Base-by-base conservation (phyloP, 2,329 filamentous ascomycete species). In the Trichophyton equinum region DNA sequence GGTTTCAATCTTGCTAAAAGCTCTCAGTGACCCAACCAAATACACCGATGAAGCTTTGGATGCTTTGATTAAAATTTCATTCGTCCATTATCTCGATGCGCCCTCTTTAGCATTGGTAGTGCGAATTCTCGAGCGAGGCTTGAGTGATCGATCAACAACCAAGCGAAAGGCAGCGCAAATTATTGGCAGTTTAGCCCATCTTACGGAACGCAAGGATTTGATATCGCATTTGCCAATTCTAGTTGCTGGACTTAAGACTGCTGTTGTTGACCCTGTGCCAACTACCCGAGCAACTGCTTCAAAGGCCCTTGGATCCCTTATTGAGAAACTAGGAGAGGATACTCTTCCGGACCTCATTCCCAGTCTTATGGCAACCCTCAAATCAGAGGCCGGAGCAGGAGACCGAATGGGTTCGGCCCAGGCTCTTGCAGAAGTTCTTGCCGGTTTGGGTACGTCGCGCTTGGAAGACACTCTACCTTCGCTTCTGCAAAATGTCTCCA, bases 291-390 rank as follows among this genome's bases (percentile, higher is more conserved):
- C 94, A 22, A 99, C 94, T 15, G 94, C 91, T 27, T 97, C 95
- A 4, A 94, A 96, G 70, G 94, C 94, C 44, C 81, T 99, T 47
- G 94, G 94, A 59, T 97, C 94, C 1, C 82, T 96, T n/a, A 88
- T 99, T 63, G 94, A 99, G 77, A 99, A 99, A 76, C 82, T 99
- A 58, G 94, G 94, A 74, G 94, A 99, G 75, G 94, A 99, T 74
- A 88, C 94, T 49, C 79, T 99, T 66, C 95, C 94, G 51, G 94
- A 99, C 72, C 89, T 99, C 63, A 99, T 99, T 64, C 94, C 95
- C 49, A 91, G 90, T 65, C 85, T 99, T 64, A 99, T 99, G 95
- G 83, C 92, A 66, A 97, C 92, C 0, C 87, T 99, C 75, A 96
- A 96, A 74, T 95, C 94, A 30, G 94, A 99, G 67, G 95, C 91